Conservation (phyloP, 2,329 filamentous ascomycete genomes). For the Dryadomyces quercivorus region DNA sequence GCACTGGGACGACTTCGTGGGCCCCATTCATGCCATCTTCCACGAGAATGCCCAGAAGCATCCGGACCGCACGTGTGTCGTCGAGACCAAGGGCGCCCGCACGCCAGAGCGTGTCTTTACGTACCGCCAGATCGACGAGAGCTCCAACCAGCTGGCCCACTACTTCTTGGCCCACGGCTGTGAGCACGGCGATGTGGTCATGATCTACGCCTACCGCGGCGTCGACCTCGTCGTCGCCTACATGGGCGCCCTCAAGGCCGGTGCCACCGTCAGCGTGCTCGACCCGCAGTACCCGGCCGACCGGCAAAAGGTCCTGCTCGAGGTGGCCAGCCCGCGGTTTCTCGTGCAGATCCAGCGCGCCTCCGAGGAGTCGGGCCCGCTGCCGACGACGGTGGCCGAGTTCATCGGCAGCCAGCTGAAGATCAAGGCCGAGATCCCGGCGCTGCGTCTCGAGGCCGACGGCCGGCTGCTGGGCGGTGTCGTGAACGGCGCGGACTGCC, state of each 20-base stretch:
- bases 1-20: not conserved
- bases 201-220: constrained; percentile 71
- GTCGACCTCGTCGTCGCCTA: constrained; percentile 57
- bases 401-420: constrained; percentile 66
- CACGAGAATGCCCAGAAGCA: constrained; percentile 50
- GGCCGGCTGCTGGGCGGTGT: constrained; percentile 61
- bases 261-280: constrained; percentile 52
- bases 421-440: constrained; percentile 64
- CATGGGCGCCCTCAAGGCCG: constrained; percentile 57
- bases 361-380: constrained; percentile 48
- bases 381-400: constrained; percentile 33
- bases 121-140: constrained; percentile 78
- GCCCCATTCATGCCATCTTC: constrained; percentile 59
- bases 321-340: constrained; percentile 62
- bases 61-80: constrained; percentile 45
- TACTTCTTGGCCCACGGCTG: constrained; percentile 64
- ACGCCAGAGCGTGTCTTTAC: constrained; percentile 57
- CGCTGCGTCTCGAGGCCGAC: constrained; percentile 57
- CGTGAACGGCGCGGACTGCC: constrained; percentile 52
- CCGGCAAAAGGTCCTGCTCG: constrained; percentile 71
- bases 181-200: constrained; percentile 74
- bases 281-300: constrained; percentile 76
- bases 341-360: constrained; percentile 64
- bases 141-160: constrained; percentile 68
- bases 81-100: constrained; percentile 32